phyloP scores from a whole-genome alignment of 208 protist genomes.

The Wallacemonas collosoma region DNA sequence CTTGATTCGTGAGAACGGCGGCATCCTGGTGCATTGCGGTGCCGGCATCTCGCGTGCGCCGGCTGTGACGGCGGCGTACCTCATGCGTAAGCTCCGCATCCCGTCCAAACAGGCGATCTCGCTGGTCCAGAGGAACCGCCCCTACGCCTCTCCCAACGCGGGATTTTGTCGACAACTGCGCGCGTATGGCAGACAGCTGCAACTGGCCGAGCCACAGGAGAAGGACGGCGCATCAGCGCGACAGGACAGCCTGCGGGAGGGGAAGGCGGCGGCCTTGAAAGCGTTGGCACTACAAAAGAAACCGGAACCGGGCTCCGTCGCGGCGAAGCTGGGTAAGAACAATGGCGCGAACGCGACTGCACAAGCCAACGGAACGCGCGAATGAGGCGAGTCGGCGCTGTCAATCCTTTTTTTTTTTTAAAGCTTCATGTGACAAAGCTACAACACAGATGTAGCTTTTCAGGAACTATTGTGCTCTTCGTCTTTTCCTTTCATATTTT shows the following conservation, averaged over 20 bases:
- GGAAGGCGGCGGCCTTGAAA: conserved; percentile 10
- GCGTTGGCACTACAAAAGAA: conserved; percentile 12
- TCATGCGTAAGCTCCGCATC: conserved; percentile 75
- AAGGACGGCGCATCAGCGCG: too few relatives aligned
- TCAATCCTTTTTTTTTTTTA: not conserved
- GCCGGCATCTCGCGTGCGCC: conserved; percentile 84
- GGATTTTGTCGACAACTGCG: conserved; percentile 69
- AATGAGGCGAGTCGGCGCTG: too few relatives aligned
- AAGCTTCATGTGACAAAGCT: not conserved
- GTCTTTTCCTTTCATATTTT: not conserved
- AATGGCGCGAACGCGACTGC: not conserved
- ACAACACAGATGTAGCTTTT: not conserved
- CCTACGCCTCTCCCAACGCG: conserved; percentile 61
- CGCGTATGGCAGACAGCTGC: conserved; percentile 33
- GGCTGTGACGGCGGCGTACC: conserved; percentile 70
- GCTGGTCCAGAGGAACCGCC: conserved; percentile 50
- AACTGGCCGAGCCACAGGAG: conserved; percentile 17
- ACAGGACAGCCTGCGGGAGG: not conserved
- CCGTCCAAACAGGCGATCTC: conserved; percentile 43
- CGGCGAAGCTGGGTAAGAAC: not conserved
- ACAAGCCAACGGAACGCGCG: not conserved
- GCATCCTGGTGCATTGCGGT: conserved; percentile 83
- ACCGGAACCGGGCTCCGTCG: conserved; percentile 5
- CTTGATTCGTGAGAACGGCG: conserved; percentile 39
- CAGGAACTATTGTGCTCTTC: not conserved